Evolutionary conservation across 179 eudicot genomes (phyloP), one percentile per base, ranked within the genome.

Genomic region (Vitellaria paradoxa): DNA sequence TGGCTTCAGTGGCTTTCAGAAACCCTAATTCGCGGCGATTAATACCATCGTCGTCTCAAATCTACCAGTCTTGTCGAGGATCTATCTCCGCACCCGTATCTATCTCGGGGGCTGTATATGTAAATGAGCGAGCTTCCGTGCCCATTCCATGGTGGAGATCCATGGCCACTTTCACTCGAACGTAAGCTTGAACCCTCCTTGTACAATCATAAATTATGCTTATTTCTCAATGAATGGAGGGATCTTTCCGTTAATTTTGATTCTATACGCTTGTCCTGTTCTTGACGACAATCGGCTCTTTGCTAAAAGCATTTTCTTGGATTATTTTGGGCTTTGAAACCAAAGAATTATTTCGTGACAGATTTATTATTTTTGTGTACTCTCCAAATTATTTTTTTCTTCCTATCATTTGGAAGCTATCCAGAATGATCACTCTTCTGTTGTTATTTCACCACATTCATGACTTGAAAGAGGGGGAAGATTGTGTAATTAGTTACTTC

Each of bases 1-100:
- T 93, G 98, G 98, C 98, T 79, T 84, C 97, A 0, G 87, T 80
- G 12, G 88, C 83, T 6, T 73, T 93, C 7, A 77, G 93, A 79
- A 89, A 86, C 87, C 82, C 90, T 80, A 91, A 73, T 66, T 85
- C 89, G 47, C 90, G 72, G 81, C 91, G 93, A 7, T 17, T 93
- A 0, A 18, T 89, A 9, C 70, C 83, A 5, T 83, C 84, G 9
- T 87, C 91, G 1, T 79, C 91, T n/a, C 91, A 82, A 84, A 45
- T 92, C 66, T 87, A 83, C 82, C 75, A 87, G 9, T 59, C 84
- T 74, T 87, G 86, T 50, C 83, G 89, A 26, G 86, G 86, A 75
- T 72, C 88, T 50, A 75, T 85, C 69, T 71, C 86, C 55, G 62
- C 74, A 50, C 91, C 60, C 46, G 56, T 87, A 26, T 79, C 88